These are phyloP conservation scores for Hymenochaete sp. DNA, from an alignment of 1,284 basidiomycete species.

Conservation along the genomic window DNA sequence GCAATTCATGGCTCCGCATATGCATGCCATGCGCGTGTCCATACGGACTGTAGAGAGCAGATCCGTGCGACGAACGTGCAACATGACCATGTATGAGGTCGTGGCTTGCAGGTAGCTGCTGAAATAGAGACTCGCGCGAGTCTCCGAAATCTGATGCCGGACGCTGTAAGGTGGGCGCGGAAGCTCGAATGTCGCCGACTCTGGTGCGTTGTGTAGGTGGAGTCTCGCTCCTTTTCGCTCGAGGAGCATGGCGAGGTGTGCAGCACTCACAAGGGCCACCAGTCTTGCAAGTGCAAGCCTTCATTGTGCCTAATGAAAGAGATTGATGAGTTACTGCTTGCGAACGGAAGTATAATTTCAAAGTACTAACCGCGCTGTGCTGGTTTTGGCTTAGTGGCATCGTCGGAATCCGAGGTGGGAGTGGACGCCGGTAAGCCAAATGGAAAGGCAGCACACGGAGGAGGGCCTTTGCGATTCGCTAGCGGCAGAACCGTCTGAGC, in stretches of 20 bases:
- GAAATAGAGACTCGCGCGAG: background rate
- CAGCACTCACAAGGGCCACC: constrained; percentile 46
- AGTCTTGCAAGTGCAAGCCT: constrained; percentile 33
- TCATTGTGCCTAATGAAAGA: constrained; percentile 31
- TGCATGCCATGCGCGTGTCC: constrained; percentile 13
- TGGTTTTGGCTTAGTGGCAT: constrained; percentile 26
- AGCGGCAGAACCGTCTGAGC: background rate
- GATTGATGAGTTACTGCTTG: constrained; percentile 30
- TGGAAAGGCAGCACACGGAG: constrained; percentile 62
- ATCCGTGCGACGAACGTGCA: constrained; percentile 13
- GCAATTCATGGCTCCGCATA: constrained; percentile 9
- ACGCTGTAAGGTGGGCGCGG: constrained; percentile 1
- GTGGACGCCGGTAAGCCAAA: constrained; percentile 62
- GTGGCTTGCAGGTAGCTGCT: constrained; percentile 2
- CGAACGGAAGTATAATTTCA: constrained; percentile 1
- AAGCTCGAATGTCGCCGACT: constrained; percentile 14
- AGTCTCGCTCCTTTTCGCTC: constrained; percentile 14
- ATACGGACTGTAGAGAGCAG: constrained; percentile 15
- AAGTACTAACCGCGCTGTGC: constrained; percentile 14
- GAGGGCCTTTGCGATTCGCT: constrained; percentile 13
- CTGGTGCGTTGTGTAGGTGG: constrained; percentile 8
- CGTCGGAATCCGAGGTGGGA: constrained; percentile 36
- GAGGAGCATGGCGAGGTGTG: constrained; percentile 27
- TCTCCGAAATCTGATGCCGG: constrained; percentile 9
- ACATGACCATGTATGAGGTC: constrained; percentile 13